Evolutionary conservation across 805 yeast species (phyloP).

Genomic region (Hanseniaspora vineae): DNA sequence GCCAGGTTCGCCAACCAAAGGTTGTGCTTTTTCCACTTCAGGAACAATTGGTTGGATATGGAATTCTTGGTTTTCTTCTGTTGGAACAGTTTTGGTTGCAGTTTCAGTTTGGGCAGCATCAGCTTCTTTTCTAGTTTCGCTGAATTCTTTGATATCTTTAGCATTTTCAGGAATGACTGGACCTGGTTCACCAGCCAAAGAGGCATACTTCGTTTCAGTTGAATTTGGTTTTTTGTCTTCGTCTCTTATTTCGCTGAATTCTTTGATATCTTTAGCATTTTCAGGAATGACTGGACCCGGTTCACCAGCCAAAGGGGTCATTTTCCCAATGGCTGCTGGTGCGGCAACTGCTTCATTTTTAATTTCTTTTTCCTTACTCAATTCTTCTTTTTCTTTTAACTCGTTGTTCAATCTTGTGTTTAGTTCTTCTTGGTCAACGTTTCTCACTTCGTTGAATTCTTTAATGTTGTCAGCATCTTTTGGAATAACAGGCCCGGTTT

Average conservation of each 20-base stretch:
- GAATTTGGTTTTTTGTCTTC: neutral
- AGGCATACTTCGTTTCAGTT: neutral
- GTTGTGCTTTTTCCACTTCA: conserved; percentile 1
- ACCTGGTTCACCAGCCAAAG: conserved; percentile 25
- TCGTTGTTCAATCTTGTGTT: conserved; percentile 20
- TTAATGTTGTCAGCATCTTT: conserved; percentile 40
- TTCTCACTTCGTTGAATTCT: conserved; percentile 38
- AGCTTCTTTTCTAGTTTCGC: conserved; percentile 14
- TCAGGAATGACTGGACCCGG: conserved; percentile 20
- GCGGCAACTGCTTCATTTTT: neutral
- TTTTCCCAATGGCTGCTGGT: neutral
- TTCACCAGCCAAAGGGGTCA: conserved; percentile 29
- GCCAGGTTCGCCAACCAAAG: conserved; percentile 52
- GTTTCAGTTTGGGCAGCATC: neutral
- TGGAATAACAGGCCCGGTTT: conserved; percentile 51
- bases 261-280: conserved; percentile 38
- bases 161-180: conserved; percentile 27
- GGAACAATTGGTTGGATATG: conserved; percentile 3
- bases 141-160: conserved; percentile 43
- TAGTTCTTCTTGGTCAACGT: conserved; percentile 39
- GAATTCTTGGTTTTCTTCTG: neutral
- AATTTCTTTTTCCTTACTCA: neutral
- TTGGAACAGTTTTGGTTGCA: too few relatives aligned
- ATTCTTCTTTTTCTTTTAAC: neutral
- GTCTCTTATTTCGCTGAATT: conserved; percentile 28